Percentiles rank a stretch among this genome's conserved stretches.
Evolutionary conservation across 257 asterid species (phyloP).

Genomic region (Solanum chilense): DNA sequence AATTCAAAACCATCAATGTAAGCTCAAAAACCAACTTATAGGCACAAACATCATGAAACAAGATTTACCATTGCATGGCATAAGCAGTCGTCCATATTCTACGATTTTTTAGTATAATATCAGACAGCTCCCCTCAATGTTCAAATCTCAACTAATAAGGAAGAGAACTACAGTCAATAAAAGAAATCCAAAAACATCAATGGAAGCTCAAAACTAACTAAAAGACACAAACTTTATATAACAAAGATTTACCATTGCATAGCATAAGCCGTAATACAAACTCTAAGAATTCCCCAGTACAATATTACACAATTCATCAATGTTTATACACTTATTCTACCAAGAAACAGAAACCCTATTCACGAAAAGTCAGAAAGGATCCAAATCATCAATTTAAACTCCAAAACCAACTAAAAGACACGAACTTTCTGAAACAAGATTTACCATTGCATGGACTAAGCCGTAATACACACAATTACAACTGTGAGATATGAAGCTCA

Average conservation of each 20-base stretch:
- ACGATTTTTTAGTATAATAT: background rate
- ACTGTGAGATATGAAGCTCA: background rate
- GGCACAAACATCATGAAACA: background rate
- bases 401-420: background rate
- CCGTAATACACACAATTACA: background rate
- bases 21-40: background rate
- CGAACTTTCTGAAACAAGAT: background rate
- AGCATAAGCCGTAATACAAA: background rate
- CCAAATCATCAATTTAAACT: background rate
- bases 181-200: background rate
- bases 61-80: background rate
- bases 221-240: background rate
- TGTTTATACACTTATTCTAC: background rate
- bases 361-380: background rate
- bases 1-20: background rate
- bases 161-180: background rate
- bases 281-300: background rate
- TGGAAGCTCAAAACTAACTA: background rate
- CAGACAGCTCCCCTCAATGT: background rate
- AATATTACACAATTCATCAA: background rate
- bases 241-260: background rate
- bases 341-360: background rate
- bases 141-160: background rate
- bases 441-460: background rate
- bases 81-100: background rate